Percentiles rank a stretch among this genome's conserved stretches.
phyloP scores from a whole-genome alignment of 1,139 yeast genomes.

The Yamadazyma triangularis region DNA sequence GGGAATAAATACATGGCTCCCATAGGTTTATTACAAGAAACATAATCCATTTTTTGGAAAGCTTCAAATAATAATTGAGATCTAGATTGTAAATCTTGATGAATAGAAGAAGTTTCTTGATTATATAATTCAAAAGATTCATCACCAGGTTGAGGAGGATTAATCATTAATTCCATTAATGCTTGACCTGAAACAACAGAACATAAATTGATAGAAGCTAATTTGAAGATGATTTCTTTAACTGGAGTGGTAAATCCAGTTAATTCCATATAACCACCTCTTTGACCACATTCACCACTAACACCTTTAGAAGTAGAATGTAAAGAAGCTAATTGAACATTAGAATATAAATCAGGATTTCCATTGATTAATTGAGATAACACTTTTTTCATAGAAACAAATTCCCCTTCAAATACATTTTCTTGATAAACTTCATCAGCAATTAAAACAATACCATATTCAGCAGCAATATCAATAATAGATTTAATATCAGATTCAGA shows the following conservation, averaged over 20 bases:
- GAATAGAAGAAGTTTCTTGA: constrained; percentile 58
- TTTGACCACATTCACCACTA: constrained; percentile 97
- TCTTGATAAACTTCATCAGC: constrained; percentile 99
- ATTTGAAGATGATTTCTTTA: constrained; percentile 65
- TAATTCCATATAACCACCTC: constrained; percentile 98
- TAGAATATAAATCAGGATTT: constrained; percentile 51
- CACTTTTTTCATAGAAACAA: constrained; percentile 64
- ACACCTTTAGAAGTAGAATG: constrained; percentile 97
- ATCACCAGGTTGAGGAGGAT: constrained; percentile 80
- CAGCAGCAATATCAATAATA: constrained; percentile 74
- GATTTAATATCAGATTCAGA: constrained; percentile 60
- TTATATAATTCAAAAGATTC: constrained; percentile 67
- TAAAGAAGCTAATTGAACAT: constrained; percentile 85
- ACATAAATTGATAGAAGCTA: constrained; percentile 87
- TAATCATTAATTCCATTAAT: constrained; percentile 83
- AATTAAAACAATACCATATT: constrained; percentile 75
- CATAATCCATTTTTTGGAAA: constrained; percentile 72
- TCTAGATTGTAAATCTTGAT: constrained; percentile 56
- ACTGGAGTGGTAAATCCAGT: constrained; percentile 74
- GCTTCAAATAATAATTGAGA: constrained; percentile 64
- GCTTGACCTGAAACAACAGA: constrained; percentile 96
- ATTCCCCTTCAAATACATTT: constrained; percentile 69
- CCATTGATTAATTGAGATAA: constrained; percentile 55
- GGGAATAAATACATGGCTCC: constrained; percentile 99
- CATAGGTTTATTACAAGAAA: constrained; percentile 80